Conservation (phyloP, 352 stramenopile genomes). For the Aphanomyces invadans region DNA sequence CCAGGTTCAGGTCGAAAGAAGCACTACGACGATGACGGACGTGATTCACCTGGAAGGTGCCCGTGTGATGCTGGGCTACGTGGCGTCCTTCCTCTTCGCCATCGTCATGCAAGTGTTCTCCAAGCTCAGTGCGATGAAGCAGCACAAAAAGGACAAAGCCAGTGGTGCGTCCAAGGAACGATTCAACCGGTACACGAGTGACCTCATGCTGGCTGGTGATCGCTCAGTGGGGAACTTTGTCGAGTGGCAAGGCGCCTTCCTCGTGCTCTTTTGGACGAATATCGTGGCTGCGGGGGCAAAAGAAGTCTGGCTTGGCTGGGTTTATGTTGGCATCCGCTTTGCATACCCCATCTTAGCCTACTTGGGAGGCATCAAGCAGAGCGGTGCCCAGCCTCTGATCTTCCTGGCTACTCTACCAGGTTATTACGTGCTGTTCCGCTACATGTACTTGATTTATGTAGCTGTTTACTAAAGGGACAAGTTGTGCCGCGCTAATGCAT, state of each 20-base stretch:
- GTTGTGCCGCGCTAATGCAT: too few species aligned
- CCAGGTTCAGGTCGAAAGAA: too few species aligned
- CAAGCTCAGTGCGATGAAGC: slow-evolving; percentile 2
- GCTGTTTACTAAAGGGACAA: background rate
- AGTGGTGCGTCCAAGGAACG: background rate
- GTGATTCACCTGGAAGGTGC: background rate
- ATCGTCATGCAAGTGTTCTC: slow-evolving; percentile 3
- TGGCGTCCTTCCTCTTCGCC: slow-evolving; percentile 8
- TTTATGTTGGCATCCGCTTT: slow-evolving; percentile 17
- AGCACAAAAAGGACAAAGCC: slow-evolving; percentile 10
- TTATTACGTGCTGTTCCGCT: slow-evolving; percentile 17
- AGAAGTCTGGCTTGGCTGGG: slow-evolving; percentile 10
- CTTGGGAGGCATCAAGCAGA: slow-evolving; percentile 5
- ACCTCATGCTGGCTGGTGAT: slow-evolving; percentile 9
- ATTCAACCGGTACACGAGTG: slow-evolving; percentile 20
- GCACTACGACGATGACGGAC: background rate
- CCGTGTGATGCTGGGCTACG: slow-evolving; percentile 15
- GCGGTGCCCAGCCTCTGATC: slow-evolving; percentile 4
- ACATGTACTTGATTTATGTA: slow-evolving; percentile 13
- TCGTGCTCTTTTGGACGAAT: slow-evolving; percentile 20
- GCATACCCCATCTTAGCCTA: slow-evolving; percentile 10
- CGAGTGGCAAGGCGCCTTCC: slow-evolving; percentile 21
- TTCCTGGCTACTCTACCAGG: slow-evolving; percentile 13
- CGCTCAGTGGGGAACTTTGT: slow-evolving; percentile 21
- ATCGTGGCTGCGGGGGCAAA: slow-evolving; percentile 8